phyloP scores from a whole-genome alignment of 176 grass and related monocot species.

The Bolboschoenus planiculmis region DNA sequence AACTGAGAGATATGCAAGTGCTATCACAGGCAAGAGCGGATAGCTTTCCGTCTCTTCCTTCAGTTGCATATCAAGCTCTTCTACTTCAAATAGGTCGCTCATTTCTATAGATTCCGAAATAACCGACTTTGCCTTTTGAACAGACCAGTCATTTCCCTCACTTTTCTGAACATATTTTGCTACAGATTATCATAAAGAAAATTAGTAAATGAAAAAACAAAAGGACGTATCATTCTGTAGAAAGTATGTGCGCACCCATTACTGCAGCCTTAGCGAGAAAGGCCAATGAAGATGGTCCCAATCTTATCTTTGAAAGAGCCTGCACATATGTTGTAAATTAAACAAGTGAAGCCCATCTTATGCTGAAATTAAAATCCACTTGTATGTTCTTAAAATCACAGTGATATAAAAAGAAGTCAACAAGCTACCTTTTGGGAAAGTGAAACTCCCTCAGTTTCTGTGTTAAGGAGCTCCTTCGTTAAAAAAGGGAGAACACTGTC shows the following conservation, averaged over 20 bases:
- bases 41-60: constrained; percentile 45
- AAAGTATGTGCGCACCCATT: constrained; percentile 41
- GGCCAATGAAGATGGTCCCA: constrained; percentile 61
- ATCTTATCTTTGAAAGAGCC: constrained; percentile 74
- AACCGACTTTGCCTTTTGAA: constrained; percentile 54
- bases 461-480: constrained; percentile 46
- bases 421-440: constrained; percentile 50
- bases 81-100: constrained; percentile 51
- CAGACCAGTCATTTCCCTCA: constrained; percentile 54
- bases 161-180: constrained; percentile 81
- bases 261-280: constrained; percentile 78
- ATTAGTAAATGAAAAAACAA: constrained; percentile 22
- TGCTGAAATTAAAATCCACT: not conserved
- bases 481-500: constrained; percentile 84
- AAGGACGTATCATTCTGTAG: not conserved
- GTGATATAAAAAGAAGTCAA: not conserved
- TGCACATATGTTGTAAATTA: constrained; percentile 25
- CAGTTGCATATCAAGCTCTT: constrained; percentile 59
- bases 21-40: constrained; percentile 61
- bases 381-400: not conserved
- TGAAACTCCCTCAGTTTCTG: constrained; percentile 47
- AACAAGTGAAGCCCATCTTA: not conserved
- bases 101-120: constrained; percentile 73
- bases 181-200: constrained; percentile 33
- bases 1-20: constrained; percentile 63